Conservation (phyloP, 768 basidiomycete genomes). For the Austroboletus eburneus region DNA sequence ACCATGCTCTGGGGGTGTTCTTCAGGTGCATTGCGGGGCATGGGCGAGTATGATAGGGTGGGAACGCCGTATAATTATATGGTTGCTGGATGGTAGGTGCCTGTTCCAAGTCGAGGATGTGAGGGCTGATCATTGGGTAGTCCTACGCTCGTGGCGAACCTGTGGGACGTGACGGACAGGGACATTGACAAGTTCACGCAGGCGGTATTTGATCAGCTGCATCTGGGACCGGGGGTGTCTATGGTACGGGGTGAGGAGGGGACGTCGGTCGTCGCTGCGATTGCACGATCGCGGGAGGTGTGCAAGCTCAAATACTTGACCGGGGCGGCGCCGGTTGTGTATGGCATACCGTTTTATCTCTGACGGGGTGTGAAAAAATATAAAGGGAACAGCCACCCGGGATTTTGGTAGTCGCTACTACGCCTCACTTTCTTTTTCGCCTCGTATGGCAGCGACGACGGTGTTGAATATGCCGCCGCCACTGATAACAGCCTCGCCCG, state of each 20-base stretch:
- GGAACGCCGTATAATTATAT: constrained; percentile 96
- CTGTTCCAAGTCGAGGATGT: background rate
- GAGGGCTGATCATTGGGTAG: constrained; percentile 35
- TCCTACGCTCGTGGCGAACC: constrained; percentile 87
- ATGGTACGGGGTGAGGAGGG: constrained; percentile 12
- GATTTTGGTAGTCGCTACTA: background rate
- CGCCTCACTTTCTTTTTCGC: background rate
- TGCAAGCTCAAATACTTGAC: constrained; percentile 94
- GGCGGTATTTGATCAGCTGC: constrained; percentile 72
- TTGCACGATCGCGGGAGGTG: constrained; percentile 70
- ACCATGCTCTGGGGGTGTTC: constrained; percentile 99
- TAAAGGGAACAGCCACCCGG: constrained; percentile 12
- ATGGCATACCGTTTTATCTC: constrained; percentile 92
- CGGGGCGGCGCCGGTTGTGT: constrained; percentile 91
- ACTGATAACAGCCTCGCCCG: constrained; percentile 16
- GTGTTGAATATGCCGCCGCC: constrained; percentile 6
- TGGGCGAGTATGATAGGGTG: constrained; percentile 90
- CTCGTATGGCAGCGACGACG: constrained; percentile 11
- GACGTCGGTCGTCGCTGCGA: constrained; percentile 65
- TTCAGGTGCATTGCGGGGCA: constrained; percentile 80
- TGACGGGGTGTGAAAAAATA: constrained; percentile 18
- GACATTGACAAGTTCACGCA: constrained; percentile 94
- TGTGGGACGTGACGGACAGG: constrained; percentile 98
- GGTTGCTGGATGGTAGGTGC: constrained; percentile 90
- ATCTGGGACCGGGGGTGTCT: constrained; percentile 39